Percentiles rank a stretch among this genome's conserved stretches.
Evolutionary conservation across 495 filamentous ascomycete species (phyloP).

Genomic region (Pseudevernia furfuracea): DNA sequence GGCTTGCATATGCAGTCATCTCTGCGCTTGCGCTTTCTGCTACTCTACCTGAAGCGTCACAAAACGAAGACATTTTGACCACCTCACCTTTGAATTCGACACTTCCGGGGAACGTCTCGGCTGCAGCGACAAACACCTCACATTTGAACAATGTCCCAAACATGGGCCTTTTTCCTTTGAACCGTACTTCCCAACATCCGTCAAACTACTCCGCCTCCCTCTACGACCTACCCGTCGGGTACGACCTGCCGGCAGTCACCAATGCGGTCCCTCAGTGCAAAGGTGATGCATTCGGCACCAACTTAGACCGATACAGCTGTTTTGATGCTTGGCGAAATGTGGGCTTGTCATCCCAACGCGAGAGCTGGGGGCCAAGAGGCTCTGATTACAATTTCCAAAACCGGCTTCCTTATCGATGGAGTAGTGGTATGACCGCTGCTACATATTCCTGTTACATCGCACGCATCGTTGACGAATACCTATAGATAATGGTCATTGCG

Average conservation of each 20-base stretch:
- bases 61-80: neutral
- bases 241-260: neutral
- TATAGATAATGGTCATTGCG: conserved; percentile 1
- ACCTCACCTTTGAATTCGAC: neutral
- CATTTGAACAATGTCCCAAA: neutral
- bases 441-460: neutral
- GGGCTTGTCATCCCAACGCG: neutral
- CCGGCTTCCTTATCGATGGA: conserved; percentile 3
- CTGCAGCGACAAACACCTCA: neutral
- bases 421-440: neutral
- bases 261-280: neutral
- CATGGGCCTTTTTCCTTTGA: neutral
- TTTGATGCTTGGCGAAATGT: conserved; percentile 4
- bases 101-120: neutral
- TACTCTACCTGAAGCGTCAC: neutral
- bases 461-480: neutral
- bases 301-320: neutral
- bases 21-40: neutral
- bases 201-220: neutral
- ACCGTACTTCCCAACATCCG: too few species aligned
- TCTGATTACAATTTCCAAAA: too few species aligned
- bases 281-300: neutral
- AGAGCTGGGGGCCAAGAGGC: neutral
- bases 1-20: neutral
- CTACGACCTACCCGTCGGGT: neutral